Percentiles rank a stretch among this genome's conserved stretches.
These are phyloP conservation scores for Solanum verrucosum DNA, from an alignment of 257 asterid genomes.

Conservation along the genomic window DNA sequence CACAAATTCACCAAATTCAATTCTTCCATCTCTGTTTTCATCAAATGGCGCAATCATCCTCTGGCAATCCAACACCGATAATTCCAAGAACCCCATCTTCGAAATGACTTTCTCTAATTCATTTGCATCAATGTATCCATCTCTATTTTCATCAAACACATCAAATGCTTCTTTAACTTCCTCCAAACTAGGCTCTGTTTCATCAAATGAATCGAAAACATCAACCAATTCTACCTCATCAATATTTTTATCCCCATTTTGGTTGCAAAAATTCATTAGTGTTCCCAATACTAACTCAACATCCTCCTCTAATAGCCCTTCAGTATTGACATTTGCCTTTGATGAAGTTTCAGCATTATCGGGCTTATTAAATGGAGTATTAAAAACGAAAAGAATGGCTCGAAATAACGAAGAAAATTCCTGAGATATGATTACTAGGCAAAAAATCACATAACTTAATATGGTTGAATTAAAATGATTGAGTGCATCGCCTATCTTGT, in stretches of 20 bases:
- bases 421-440: conserved; percentile 16
- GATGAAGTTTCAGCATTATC: not conserved
- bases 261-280: conserved; percentile 13
- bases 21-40: conserved; percentile 31
- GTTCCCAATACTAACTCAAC: conserved; percentile 18
- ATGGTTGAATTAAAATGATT: conserved; percentile 14
- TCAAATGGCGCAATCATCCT: conserved; percentile 44
- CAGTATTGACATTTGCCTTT: not conserved
- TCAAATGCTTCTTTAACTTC: conserved; percentile 43
- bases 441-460: conserved; percentile 4
- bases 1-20: conserved; percentile 45
- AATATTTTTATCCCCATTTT: not conserved
- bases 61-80: conserved; percentile 17
- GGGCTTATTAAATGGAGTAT: not conserved
- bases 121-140: conserved; percentile 45
- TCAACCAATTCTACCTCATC: not conserved
- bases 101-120: conserved; percentile 29
- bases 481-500: conserved; percentile 8
- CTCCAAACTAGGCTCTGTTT: conserved; percentile 18
- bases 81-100: conserved; percentile 18
- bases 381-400: not conserved
- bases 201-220: conserved; percentile 21
- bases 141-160: conserved; percentile 34
- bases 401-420: conserved; percentile 8
- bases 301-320: conserved; percentile 9